Conservation (phyloP, 805 yeast species). For the Saturnispora dispora region DNA sequence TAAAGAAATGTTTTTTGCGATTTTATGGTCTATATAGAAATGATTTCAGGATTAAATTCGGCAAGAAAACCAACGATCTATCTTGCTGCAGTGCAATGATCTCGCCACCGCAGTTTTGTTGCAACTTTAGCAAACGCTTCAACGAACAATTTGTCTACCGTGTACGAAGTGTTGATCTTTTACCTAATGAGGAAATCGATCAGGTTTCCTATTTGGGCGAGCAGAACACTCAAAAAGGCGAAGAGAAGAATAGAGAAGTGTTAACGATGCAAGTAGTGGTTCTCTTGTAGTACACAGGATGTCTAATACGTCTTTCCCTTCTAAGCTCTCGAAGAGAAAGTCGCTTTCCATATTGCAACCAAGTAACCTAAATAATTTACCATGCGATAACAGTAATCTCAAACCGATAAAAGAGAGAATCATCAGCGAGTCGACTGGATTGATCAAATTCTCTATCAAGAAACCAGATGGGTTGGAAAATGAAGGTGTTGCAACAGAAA, state of each 20-base stretch:
- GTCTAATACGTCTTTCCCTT: neutral
- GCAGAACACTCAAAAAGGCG: neutral
- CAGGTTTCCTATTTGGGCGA: neutral
- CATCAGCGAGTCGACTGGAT: conserved; percentile 43
- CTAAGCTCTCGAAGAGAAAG: conserved; percentile 18
- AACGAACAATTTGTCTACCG: neutral
- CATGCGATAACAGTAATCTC: neutral
- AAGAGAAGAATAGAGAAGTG: neutral
- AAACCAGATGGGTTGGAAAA: conserved; percentile 8
- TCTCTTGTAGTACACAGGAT: neutral
- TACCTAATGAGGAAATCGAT: neutral
- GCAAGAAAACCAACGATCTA: too few species aligned
- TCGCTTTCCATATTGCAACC: conserved; percentile 28
- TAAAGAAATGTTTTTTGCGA: too few species aligned
- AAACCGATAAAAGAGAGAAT: conserved; percentile 23
- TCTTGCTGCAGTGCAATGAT: too few species aligned
- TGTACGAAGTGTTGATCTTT: neutral
- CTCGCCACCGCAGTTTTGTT: neutral
- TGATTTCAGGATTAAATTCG: too few species aligned
- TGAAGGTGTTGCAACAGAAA: neutral
- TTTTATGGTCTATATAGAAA: too few species aligned
- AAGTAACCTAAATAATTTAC: conserved; percentile 15
- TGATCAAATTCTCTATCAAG: conserved; percentile 35
- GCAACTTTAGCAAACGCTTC: neutral
- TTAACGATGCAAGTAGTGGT: neutral